phyloP scores from a whole-genome alignment of 2,329 filamentous ascomycete species.

The Fusarium acutatum region DNA sequence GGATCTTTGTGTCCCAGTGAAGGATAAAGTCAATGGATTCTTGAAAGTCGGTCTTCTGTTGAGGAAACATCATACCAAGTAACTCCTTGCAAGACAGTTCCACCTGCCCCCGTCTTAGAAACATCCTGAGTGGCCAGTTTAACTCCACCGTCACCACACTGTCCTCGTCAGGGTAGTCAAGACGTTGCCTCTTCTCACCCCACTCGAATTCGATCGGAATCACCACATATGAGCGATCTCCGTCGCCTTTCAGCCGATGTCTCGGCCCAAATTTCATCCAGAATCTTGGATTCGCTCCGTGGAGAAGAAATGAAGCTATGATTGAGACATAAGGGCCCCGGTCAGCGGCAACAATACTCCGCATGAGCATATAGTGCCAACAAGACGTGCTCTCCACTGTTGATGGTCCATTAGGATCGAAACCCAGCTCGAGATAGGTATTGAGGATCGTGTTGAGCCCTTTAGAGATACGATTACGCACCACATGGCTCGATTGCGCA shows the following conservation, averaged over 20 bases:
- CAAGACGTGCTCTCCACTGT: not conserved
- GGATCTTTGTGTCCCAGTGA: not conserved
- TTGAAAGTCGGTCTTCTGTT: accelerated
- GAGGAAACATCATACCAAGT: not conserved
- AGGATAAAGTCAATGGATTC: not conserved
- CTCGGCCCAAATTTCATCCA: accelerated
- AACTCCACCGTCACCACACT: accelerated
- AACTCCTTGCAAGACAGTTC: not conserved
- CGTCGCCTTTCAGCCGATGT: accelerated
- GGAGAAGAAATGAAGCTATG: not conserved
- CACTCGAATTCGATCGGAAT: not conserved
- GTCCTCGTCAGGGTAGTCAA: accelerated
- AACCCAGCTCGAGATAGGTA: not conserved
- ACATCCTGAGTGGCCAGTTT: not conserved
- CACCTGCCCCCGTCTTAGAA: not conserved
- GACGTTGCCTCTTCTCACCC: not conserved
- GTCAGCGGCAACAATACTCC: accelerated
- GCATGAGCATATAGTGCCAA: accelerated
- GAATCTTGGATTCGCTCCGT: not conserved
- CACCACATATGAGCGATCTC: accelerated
- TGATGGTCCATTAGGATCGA: accelerated
- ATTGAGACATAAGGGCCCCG: accelerated
- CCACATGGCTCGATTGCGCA: too few relatives aligned
- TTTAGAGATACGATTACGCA: accelerated
- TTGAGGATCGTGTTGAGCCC: accelerated